Evolutionary conservation across 176 grass and related monocot species (phyloP).

Genomic region (Dactylis glomerata): DNA sequence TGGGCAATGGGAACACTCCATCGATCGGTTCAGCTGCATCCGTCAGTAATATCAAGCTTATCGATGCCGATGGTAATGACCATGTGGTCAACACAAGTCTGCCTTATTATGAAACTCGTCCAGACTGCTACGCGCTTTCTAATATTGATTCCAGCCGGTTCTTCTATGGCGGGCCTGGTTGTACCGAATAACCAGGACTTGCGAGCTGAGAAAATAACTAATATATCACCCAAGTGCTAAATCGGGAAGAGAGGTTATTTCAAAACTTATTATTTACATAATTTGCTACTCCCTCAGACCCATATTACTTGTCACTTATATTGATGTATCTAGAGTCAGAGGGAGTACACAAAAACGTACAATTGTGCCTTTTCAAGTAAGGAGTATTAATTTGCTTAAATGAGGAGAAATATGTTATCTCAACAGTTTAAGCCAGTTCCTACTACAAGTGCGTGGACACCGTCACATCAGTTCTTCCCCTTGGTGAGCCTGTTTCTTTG

Average conservation of each 20-base stretch:
- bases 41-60: neutral
- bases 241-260: too few relatives aligned
- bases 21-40: neutral
- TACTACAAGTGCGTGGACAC: neutral
- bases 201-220: too few relatives aligned
- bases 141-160: neutral
- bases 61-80: neutral
- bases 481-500: constrained; percentile 15
- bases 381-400: constrained; percentile 2
- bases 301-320: too few relatives aligned
- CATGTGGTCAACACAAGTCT: neutral
- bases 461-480: constrained; percentile 2
- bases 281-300: too few relatives aligned
- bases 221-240: too few relatives aligned
- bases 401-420: neutral
- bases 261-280: too few relatives aligned
- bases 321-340: too few relatives aligned
- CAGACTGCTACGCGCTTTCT: neutral
- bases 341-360: too few relatives aligned
- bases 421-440: neutral
- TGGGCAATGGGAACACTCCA: too few relatives aligned
- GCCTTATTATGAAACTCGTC: neutral
- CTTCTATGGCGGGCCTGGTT: neutral
- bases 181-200: neutral
- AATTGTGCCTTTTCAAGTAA: neutral